Base-by-base conservation (phyloP, 1,139 yeast genomes). In the Debaryomycetaceae sp. region DNA sequence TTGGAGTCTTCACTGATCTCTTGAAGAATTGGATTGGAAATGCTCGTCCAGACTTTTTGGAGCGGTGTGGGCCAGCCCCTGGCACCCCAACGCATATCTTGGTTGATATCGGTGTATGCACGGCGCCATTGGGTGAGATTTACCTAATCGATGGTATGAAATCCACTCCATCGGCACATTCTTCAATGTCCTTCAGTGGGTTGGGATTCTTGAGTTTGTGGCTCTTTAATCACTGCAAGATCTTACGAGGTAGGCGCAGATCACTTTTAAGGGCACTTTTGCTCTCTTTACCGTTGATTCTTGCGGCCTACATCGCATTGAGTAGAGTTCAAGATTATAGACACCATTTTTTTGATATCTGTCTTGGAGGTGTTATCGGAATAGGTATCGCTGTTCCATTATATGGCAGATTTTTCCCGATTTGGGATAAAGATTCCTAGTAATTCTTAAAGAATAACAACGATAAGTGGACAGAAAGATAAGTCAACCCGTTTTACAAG, bases 101-200 rank as follows among this genome's bases (percentile, higher is more conserved):
- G 42, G 69, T 71, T 20, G 70, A 63, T 41, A 48, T 64, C 8
- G 57, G 58, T 7, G 68, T 63, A 9, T 72, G 77, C 46, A 60
- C 72, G 2, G 65, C 70, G 2, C 76, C 76, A 0, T 62, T 60
- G 45, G 83, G 87, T 1, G 54, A 63, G 14, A 77, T 70, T n/a
- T 76, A 81, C 9, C 58, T 85, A 22, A 51, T 63, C 33, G 96
- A 87, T 55, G 96, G 95, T 0, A 75, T 85, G 69, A 78, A 87
- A 57, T 81, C 90, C 6, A 83, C 91, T 0, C 96, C 96, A 0
- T 83, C 90, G 1, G 96, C 95, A 8, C 96, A 87, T 58, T 76
- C 91, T 1, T 80, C 89, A 8, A 68, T 81, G 49, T 73, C 88
- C 30, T 87, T 87, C 62, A 68, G 87, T 1, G 84, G 88, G 1